Evolutionary conservation across 1,284 basidiomycete genomes (phyloP), one percentile per base, ranked within the genome.

Genomic region (Peniophora sp.): DNA sequence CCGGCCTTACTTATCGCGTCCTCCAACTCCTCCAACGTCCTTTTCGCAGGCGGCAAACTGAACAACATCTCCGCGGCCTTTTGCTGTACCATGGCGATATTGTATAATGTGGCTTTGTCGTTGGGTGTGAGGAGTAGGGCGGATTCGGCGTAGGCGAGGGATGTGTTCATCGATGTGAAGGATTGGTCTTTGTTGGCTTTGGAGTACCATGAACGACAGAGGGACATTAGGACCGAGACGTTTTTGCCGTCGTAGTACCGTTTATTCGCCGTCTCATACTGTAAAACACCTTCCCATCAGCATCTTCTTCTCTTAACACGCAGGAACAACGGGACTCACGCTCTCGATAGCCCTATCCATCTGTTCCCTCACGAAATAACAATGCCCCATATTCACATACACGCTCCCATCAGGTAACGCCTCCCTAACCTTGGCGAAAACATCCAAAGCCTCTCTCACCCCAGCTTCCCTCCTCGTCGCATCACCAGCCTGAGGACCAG

Each of bases 61-160:
- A 93, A 83, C 47, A 97, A 69, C 70, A 97, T 78, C 65, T 97
- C 92, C 0, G 91, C 89, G 0, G 89, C 86, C 67, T 96, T 96
- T 66, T 97, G 94, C 66, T 94, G 85, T 35, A 97, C 92, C 86
- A 97, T 93, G 50, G 93, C 94, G 61, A 97, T 89, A 65, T 97
- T 97, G 70, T 95, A 97, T 41, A 90, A 58, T 49, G 89, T 85
- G 3, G 90, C 89, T 61, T 93, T 92, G 70, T 97, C 94, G 52
- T 75, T 78, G 0, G 92, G 92, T 58, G 86, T 81, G 19, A 92
- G 65, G 59, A 89, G 85, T 23, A 88, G 73, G 1, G 93, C 92
- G 89, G 94, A 45, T 62, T 94, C 86, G 14, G 85, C 89, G 65
- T 88, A 91, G 54, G 78, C 73, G 45, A 97, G 71, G 0, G 93